phyloP scores from a whole-genome alignment of 2,329 filamentous ascomycete species.

The Epichloe bromicola region DNA sequence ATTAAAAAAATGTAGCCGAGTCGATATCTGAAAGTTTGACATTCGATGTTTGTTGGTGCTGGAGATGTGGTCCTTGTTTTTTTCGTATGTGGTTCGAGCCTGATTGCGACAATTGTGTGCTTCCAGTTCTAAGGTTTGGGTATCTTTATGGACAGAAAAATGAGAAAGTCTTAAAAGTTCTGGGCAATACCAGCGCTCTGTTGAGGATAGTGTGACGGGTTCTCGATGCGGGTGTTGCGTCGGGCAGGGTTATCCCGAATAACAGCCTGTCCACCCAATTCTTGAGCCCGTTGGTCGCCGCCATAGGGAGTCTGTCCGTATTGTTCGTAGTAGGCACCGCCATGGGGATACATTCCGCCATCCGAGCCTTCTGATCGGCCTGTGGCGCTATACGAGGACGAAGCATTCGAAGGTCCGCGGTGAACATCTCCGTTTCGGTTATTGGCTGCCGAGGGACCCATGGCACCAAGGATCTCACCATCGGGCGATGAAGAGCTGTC shows the following conservation, averaged over 20 bases:
- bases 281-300: conserved; percentile 29
- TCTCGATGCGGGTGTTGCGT: conserved; percentile 91
- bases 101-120: background rate
- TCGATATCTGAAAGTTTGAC: background rate
- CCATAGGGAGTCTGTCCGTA: conserved; percentile 45
- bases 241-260: conserved; percentile 88
- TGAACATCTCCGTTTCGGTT: conserved; percentile 60
- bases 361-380: conserved; percentile 61
- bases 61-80: background rate
- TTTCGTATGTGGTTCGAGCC: background rate
- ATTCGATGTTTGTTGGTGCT: background rate
- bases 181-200: conserved; percentile 92
- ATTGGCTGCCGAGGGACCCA: conserved; percentile 58
- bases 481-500: conserved; percentile 45
- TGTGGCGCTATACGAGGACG: conserved; percentile 82
- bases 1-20: background rate
- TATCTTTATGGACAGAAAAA: conserved; percentile 6
- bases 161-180: conserved; percentile 52
- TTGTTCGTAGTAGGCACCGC: conserved; percentile 43
- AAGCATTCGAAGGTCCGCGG: conserved; percentile 87
- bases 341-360: conserved; percentile 32
- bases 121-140: background rate
- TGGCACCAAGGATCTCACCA: conserved; percentile 69
- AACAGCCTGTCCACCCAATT: conserved; percentile 52
- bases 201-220: conserved; percentile 74